Percentiles rank a stretch among this genome's conserved stretches.
Evolutionary conservation across 805 yeast genomes (phyloP).

Genomic region (Kluyveromyces starmeri): DNA sequence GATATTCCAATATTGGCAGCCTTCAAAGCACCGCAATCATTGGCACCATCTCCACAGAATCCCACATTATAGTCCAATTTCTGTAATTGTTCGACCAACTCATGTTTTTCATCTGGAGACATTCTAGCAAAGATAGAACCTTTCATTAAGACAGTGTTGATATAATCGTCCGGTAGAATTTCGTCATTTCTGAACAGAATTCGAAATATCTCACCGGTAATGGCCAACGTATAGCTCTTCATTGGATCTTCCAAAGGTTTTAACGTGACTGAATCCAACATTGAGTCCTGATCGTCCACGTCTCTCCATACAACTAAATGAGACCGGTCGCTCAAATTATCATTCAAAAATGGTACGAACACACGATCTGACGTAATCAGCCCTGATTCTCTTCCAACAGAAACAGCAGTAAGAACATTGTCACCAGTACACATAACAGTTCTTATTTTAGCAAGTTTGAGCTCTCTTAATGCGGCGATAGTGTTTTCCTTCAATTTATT

Average conservation of each 20-base stretch:
- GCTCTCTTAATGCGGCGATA: conserved; percentile 44
- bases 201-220: conserved; percentile 89
- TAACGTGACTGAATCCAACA: conserved; percentile 57
- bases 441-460: conserved; percentile 63
- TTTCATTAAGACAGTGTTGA: conserved; percentile 54
- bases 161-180: conserved; percentile 31
- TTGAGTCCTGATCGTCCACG: conserved; percentile 46
- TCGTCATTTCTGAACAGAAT: conserved; percentile 44
- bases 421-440: conserved; percentile 98
- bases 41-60: conserved; percentile 99
- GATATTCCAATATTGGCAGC: conserved; percentile 98
- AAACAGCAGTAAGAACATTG: conserved; percentile 85
- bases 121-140: conserved; percentile 85
- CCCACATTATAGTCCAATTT: conserved; percentile 85
- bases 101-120: conserved; percentile 99
- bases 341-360: conserved; percentile 54
- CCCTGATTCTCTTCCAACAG: conserved; percentile 83
- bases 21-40: conserved; percentile 96
- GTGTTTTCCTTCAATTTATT: conserved; percentile 77
- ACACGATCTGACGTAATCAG: conserved; percentile 44
- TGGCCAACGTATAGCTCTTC: conserved; percentile 58
- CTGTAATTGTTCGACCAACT: conserved; percentile 81
- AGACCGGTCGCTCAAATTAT: conserved; percentile 18
- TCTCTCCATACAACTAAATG: conserved; percentile 53
- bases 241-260: conserved; percentile 34